Conservation (phyloP, 257 asterid genomes). For the Solanum ossicruentum region DNA sequence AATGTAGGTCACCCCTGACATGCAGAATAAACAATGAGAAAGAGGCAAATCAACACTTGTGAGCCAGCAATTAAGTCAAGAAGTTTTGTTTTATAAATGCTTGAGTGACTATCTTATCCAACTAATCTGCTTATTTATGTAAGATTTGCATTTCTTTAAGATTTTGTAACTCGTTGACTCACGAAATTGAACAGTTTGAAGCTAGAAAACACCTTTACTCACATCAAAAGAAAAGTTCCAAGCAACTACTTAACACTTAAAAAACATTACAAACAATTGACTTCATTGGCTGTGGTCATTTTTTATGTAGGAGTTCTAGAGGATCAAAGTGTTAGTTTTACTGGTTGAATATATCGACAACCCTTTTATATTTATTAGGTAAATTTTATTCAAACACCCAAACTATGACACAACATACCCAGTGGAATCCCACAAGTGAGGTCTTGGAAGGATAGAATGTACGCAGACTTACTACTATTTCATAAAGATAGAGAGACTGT, state of each 20-base stretch:
- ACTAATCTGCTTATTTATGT: neutral
- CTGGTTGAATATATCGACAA: neutral
- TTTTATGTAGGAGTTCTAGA: neutral
- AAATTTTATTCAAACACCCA: neutral
- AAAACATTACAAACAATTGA: conserved; percentile 7
- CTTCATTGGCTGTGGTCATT: neutral
- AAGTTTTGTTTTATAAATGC: neutral
- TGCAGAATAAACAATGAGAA: neutral
- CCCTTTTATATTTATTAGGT: neutral
- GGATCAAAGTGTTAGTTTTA: neutral
- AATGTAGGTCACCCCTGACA: too few species aligned
- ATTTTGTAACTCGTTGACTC: neutral
- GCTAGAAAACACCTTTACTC: neutral
- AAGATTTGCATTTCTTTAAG: neutral
- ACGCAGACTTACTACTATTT: too few species aligned
- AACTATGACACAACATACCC: neutral
- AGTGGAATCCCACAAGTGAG: too few species aligned
- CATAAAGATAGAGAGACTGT: too few species aligned
- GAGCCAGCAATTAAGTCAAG: neutral
- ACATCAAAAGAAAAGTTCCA: neutral
- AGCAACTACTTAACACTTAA: neutral
- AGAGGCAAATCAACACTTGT: neutral
- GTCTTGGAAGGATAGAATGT: too few species aligned
- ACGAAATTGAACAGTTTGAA: neutral
- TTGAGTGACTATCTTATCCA: neutral